These are phyloP conservation scores for Ceratobasidium sp. DNA, from an alignment of 1,284 basidiomycete species.

Conservation along the genomic window DNA sequence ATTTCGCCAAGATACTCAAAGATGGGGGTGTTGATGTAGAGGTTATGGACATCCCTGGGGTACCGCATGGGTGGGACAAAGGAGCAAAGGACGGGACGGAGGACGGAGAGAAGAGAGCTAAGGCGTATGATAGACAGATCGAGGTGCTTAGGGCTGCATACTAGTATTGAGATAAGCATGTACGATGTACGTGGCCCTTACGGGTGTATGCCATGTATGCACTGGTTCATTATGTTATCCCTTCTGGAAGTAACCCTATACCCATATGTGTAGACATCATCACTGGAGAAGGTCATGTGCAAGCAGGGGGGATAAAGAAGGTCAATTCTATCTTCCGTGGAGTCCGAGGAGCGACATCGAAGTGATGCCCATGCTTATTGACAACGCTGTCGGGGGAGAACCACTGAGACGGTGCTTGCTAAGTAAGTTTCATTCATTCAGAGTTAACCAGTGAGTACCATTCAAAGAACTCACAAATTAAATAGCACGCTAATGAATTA, in stretches of 20 bases:
- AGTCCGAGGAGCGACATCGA: too few species aligned
- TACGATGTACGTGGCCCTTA: neutral
- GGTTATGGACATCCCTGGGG: conserved; percentile 4
- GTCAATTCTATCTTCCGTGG: too few species aligned
- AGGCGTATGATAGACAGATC: conserved; percentile 25
- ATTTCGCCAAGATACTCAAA: conserved; percentile 21
- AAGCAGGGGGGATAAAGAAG: too few species aligned
- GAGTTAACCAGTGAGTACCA: too few species aligned
- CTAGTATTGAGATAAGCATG: conserved; percentile 6
- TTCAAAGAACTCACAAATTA: too few species aligned
- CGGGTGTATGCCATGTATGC: conserved; percentile 3
- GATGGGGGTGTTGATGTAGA: conserved; percentile 20
- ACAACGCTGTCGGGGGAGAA: too few species aligned
- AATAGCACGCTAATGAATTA: too few species aligned
- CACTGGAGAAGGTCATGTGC: too few species aligned
- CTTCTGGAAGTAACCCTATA: neutral
- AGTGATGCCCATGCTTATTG: too few species aligned
- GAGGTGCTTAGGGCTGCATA: conserved; percentile 24
- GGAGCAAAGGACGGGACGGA: conserved; percentile 21
- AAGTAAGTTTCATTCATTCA: too few species aligned
- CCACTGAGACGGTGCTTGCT: too few species aligned
- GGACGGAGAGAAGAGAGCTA: conserved; percentile 11
- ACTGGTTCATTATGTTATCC: neutral
- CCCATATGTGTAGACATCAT: too few species aligned
- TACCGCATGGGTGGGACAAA: conserved; percentile 39